Evolutionary conservation across 345 rosid genomes (phyloP).

Genomic region (Hirschfeldia incana): DNA sequence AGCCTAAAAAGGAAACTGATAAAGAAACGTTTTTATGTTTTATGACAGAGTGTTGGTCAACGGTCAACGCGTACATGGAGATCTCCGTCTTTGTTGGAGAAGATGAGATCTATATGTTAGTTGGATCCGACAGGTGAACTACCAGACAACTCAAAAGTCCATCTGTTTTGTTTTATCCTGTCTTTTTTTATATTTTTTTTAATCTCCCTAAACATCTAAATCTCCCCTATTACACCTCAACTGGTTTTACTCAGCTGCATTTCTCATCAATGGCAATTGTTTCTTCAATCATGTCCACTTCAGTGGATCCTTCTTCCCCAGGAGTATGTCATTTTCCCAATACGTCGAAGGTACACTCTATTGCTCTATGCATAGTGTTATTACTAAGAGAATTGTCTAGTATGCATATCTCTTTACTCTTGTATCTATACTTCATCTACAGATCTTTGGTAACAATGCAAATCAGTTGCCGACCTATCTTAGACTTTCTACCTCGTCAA

Average conservation of each 20-base stretch:
- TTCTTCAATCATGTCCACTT: slow-evolving; percentile 19
- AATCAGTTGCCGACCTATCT: background rate
- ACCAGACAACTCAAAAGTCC: slow-evolving; percentile 18
- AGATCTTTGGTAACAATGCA: slow-evolving; percentile 22
- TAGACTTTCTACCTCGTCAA: slow-evolving; percentile 25
- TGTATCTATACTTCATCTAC: slow-evolving; percentile 6
- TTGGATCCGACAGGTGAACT: slow-evolving; percentile 38
- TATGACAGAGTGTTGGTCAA: slow-evolving; percentile 15
- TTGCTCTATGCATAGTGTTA: background rate
- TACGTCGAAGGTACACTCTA: background rate
- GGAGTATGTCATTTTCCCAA: slow-evolving; percentile 8
- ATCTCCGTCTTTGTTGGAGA: slow-evolving; percentile 59
- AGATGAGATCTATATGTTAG: slow-evolving; percentile 30
- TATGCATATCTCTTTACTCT: background rate
- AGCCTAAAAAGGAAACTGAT: background rate
- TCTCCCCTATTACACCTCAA: background rate
- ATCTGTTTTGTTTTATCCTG: slow-evolving; percentile 16
- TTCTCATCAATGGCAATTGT: slow-evolving; percentile 16
- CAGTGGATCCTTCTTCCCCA: slow-evolving; percentile 17
- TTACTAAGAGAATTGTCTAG: slow-evolving; percentile 1
- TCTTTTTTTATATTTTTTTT: background rate
- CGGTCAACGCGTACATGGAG: slow-evolving; percentile 31
- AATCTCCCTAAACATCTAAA: background rate
- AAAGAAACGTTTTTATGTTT: background rate
- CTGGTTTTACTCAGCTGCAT: slow-evolving; percentile 13